These are phyloP conservation scores for Termitomyces sp. DNA, from an alignment of 768 basidiomycete species.

Conservation along the genomic window DNA sequence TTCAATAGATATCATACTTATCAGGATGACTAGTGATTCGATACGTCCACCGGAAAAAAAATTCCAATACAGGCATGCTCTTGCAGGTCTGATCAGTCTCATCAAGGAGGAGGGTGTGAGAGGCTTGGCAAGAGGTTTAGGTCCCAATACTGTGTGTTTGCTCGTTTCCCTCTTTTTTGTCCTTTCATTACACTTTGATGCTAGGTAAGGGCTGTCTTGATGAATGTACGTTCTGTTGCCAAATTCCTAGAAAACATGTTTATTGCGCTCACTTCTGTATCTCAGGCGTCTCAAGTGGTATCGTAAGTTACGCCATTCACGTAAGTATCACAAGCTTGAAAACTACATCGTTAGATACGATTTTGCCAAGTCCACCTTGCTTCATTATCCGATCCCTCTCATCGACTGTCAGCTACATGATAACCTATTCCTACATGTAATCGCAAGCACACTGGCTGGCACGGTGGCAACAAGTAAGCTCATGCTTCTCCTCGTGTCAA, in stretches of 20 bases:
- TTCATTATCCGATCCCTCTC: conserved; percentile 47
- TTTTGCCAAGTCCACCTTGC: conserved; percentile 59
- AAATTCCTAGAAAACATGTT: neutral
- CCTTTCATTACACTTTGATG: conserved; percentile 6
- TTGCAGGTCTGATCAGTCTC: conserved; percentile 63
- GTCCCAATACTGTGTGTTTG: conserved; percentile 63
- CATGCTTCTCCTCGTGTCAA: neutral
- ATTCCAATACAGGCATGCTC: conserved; percentile 76
- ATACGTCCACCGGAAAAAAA: conserved; percentile 66
- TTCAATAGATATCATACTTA: conserved; percentile 57
- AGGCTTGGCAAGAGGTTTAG: conserved; percentile 69
- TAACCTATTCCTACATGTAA: conserved; percentile 58
- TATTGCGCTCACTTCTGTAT: conserved; percentile 2
- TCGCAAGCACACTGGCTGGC: conserved; percentile 65
- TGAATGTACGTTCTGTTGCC: conserved; percentile 10
- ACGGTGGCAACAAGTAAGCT: conserved; percentile 71
- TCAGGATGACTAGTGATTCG: conserved; percentile 87
- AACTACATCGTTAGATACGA: conserved; percentile 50
- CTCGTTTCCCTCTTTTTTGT: neutral
- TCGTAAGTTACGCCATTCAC: conserved; percentile 48
- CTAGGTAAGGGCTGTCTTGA: conserved; percentile 12
- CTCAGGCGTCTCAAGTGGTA: conserved; percentile 73
- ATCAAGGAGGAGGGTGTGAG: conserved; percentile 63
- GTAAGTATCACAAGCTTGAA: neutral
- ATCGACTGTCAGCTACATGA: conserved; percentile 59